Base-by-base conservation (phyloP, 2,329 filamentous ascomycete genomes). In the Tolypocladium paradoxum region DNA sequence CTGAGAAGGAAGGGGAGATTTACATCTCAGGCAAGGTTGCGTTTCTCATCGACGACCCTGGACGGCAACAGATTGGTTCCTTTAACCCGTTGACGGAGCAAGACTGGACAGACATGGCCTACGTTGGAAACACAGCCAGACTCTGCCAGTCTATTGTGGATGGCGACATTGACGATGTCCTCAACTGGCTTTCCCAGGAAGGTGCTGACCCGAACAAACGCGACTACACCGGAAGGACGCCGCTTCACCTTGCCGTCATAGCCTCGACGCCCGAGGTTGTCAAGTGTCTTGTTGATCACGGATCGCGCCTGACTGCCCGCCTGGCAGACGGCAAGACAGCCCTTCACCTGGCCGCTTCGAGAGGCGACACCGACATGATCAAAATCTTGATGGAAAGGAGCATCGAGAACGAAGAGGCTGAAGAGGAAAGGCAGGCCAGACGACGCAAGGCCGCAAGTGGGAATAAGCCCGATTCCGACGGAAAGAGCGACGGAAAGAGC, bases 101-200 rank as follows among this genome's bases (percentile, higher is more conserved):
- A 50, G 88, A 93, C 63, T 95, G 89, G 88, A 93, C 89, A 0
- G 87, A 91, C 58, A 93, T 95, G 88, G 88, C 89, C 0, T 95
- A 95, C 59, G 78, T 95, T 36, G 87, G 88, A 12, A 88, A 90
- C 58, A 91, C 88, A 1, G 83, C 82, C 37, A 76, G 79, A 18
- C 75, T 95, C 2, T 95, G 88, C 62, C 85, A 90, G 62, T 89
- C 87, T 1, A 95, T 95, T 54, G 82, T 91, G 4, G 83, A 90
- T 59, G 74, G 78, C 2, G 84, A 95, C 65, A 60, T 85, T 3
- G 83, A 88, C 37, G 78, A 82, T 56, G 85, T 95, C 3, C 68
- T 81, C 59, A 80, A 83, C 58, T 95, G 88, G 84, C 74, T 82
- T 27, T 70, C 74, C 5, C 81, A 87, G 61, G 83, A 89, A 54